These are phyloP conservation scores for Bullera alba DNA, from an alignment of 768 basidiomycete genomes.

Conservation along the genomic window DNA sequence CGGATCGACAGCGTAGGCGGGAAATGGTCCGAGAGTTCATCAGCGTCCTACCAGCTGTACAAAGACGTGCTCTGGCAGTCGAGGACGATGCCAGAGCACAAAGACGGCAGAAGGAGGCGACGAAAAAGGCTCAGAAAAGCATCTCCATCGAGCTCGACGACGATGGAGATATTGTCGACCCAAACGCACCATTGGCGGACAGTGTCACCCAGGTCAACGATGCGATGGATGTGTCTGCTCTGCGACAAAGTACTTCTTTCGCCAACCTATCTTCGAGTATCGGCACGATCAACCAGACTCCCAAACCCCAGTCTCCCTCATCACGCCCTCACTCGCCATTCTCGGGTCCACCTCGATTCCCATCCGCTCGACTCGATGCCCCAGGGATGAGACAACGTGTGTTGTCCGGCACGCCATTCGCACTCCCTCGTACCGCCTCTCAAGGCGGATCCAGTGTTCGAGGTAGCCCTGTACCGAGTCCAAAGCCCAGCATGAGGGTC, in stretches of 20 bases:
- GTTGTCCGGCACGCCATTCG: constrained; percentile 31
- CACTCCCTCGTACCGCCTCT: constrained; percentile 6
- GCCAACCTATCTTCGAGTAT: not conserved
- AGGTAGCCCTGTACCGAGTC: constrained; percentile 5
- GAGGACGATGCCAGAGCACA: not conserved
- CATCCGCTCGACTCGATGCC: constrained; percentile 4
- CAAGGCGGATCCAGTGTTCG: no score
- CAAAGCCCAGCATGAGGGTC: constrained; percentile 13
- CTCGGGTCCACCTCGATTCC: constrained; percentile 35
- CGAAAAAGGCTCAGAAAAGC: no score
- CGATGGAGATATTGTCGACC: no score
- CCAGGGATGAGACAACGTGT: constrained; percentile 12
- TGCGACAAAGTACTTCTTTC: not conserved
- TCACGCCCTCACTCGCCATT: constrained; percentile 18
- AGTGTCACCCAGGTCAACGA: no score
- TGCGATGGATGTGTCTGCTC: no score
- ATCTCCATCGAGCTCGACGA: no score
- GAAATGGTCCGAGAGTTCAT: constrained; percentile 43
- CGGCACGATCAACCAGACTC: not conserved
- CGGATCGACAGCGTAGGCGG: constrained; percentile 27
- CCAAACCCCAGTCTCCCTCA: constrained; percentile 1
- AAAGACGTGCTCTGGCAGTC: not conserved
- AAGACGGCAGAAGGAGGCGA: not conserved
- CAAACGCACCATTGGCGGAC: no score
- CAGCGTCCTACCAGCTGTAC: constrained; percentile 22